Conservation (phyloP, 169 alveolate species). For the Eimeria falciformis region DNA sequence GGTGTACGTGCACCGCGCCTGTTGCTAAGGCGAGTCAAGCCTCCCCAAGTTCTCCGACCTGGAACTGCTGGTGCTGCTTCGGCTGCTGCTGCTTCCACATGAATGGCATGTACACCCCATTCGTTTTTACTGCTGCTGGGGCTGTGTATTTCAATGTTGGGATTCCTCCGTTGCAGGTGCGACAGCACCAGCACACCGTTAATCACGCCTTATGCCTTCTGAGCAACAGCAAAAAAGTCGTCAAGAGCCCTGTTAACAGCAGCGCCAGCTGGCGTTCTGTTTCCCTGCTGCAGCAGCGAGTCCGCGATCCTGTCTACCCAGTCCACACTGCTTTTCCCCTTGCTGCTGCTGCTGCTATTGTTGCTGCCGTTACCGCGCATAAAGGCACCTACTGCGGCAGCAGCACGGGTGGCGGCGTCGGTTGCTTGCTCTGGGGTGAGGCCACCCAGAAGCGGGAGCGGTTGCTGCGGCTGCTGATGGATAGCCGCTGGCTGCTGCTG, state of each 20-base stretch:
- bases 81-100: not conserved
- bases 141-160: not conserved
- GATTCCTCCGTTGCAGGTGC: not conserved
- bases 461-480: not conserved
- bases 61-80: not conserved
- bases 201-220: not conserved
- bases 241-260: constrained; percentile 31
- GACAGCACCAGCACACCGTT: not conserved
- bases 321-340: not conserved
- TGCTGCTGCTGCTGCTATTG: constrained; percentile 57
- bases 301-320: constrained; percentile 43
- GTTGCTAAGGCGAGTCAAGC: too few species aligned
- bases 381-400: constrained; percentile 53
- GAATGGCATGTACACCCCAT: too few species aligned
- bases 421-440: constrained; percentile 17
- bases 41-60: too few species aligned
- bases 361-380: constrained; percentile 8
- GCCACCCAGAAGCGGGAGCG: not conserved
- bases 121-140: not conserved
- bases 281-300: constrained; percentile 38
- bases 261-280: constrained; percentile 45
- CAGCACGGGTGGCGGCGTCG: constrained; percentile 42
- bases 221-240: constrained; percentile 36
- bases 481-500: constrained; percentile 4
- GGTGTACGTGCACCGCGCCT: too few species aligned